A percentile compares a stretch with the other conserved stretches of the same genome.
Evolutionary conservation across 371 early-diverging fungal species (phyloP).

Genomic region (Mortierella sp.): DNA sequence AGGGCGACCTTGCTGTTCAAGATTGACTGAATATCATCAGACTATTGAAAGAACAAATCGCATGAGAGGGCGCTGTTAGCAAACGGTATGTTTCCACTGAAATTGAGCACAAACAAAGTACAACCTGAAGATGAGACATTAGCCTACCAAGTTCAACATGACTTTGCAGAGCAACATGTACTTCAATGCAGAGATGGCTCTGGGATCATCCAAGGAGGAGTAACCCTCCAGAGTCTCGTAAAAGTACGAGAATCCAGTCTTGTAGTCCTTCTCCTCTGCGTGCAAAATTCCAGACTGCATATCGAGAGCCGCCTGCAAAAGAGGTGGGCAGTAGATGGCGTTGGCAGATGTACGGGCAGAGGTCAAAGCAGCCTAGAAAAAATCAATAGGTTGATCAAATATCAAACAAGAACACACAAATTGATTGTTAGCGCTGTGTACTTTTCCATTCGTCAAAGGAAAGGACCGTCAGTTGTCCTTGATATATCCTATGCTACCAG

Average conservation of each 20-base stretch:
- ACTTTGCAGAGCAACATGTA: conserved; percentile 99
- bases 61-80: background rate
- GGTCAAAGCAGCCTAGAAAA: conserved; percentile 90
- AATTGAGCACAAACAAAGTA: background rate
- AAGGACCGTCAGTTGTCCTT: too few species aligned
- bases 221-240: conserved; percentile 98
- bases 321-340: conserved; percentile 98
- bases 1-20: conserved; percentile 88
- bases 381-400: background rate
- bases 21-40: conserved; percentile 91
- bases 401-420: background rate
- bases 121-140: background rate
- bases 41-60: conserved; percentile 54
- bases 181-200: conserved; percentile 91
- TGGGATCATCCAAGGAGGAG: conserved; percentile 88
- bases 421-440: background rate
- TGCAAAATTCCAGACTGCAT: conserved; percentile 98
- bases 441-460: background rate
- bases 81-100: background rate
- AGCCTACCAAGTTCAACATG: conserved; percentile 90
- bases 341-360: conserved; percentile 98
- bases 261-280: conserved; percentile 99
- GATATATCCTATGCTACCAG: too few species aligned
- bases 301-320: conserved; percentile 97
- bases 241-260: conserved; percentile 98